Percentiles rank a stretch among this genome's conserved stretches.
Evolutionary conservation across 495 filamentous ascomycete species (phyloP).

Genomic region (Tuber brumale): DNA sequence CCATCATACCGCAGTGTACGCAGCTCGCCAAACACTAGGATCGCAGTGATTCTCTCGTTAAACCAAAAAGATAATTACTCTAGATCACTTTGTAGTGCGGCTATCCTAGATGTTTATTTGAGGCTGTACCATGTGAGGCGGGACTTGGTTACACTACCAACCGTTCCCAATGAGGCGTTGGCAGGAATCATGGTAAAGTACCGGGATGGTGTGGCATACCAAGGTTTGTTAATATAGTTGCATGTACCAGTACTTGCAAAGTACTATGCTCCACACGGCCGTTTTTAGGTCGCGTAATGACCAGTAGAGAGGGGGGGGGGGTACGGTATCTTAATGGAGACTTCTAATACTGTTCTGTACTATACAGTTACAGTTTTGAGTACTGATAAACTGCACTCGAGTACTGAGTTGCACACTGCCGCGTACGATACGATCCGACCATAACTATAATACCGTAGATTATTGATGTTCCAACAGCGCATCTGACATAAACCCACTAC

Average conservation of each 20-base stretch:
- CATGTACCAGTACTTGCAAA: too few species aligned
- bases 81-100: background rate
- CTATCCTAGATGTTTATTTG: background rate
- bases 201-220: background rate
- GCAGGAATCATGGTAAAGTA: background rate
- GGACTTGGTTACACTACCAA: background rate
- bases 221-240: background rate
- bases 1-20: background rate
- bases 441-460: background rate
- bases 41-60: background rate
- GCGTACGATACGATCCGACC: background rate
- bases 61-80: background rate
- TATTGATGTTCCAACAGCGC: background rate
- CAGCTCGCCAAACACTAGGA: background rate
- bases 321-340: background rate
- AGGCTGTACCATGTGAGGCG: background rate
- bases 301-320: background rate
- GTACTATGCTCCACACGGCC: background rate
- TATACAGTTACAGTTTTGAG: background rate
- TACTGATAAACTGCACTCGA: too few species aligned
- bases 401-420: background rate
- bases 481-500: background rate
- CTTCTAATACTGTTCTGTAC: background rate
- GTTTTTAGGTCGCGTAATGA: background rate
- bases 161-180: background rate